Evolutionary conservation across 2,329 filamentous ascomycete species (phyloP).

Genomic region (Penicillium glabrum): DNA sequence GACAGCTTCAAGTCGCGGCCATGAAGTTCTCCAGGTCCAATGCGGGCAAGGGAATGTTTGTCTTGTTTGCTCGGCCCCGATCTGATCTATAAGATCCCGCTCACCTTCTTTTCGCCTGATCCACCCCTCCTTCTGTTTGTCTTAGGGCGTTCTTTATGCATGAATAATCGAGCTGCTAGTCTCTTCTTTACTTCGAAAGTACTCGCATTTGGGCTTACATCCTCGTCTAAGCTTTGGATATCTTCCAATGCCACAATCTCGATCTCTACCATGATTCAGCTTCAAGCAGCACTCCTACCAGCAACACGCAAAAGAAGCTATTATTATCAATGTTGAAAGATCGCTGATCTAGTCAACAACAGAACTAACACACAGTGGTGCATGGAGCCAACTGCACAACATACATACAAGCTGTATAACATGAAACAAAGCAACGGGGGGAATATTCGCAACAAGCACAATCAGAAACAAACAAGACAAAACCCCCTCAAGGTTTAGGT

Average conservation of each 20-base stretch:
- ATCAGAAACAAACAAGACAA: not conserved
- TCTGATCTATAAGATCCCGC: conserved; percentile 4
- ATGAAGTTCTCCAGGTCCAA: conserved; percentile 2
- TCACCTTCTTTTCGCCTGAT: conserved; percentile 1
- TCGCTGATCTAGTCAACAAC: not conserved
- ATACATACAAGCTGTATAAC: conserved; percentile 9
- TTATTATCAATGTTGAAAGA: not conserved
- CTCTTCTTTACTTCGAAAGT: not conserved
- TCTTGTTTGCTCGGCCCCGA: conserved; percentile 1
- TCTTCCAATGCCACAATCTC: not conserved
- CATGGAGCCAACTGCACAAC: not conserved
- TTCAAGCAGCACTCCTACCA: not conserved
- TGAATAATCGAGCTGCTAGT: not conserved
- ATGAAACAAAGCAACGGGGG: conserved; percentile 9
- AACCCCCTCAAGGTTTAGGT: not conserved
- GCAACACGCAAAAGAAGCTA: not conserved
- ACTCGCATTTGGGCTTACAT: not conserved
- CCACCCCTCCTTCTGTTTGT: not conserved
- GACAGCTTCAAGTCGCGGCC: not conserved
- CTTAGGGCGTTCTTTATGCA: not conserved
- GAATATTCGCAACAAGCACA: conserved; percentile 13
- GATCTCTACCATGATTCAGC: not conserved
- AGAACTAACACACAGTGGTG: not conserved
- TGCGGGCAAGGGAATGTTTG: conserved; percentile 3
- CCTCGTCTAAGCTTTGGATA: not conserved